Evolutionary conservation across 2,329 filamentous ascomycete species (phyloP).

Genomic region (Colletotrichum sp.): DNA sequence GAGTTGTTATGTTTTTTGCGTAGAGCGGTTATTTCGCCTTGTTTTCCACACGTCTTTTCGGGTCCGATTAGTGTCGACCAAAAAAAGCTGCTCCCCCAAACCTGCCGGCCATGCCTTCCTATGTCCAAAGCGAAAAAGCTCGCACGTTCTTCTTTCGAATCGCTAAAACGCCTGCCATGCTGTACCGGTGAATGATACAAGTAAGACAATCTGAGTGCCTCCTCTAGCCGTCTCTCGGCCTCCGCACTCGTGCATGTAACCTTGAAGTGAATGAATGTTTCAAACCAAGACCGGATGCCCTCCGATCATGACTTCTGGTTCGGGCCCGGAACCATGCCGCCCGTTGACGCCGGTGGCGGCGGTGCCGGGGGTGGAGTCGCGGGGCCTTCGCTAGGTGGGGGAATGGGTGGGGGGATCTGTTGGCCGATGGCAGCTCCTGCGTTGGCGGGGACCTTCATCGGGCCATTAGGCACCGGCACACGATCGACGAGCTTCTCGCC

Average conservation of each 20-base stretch:
- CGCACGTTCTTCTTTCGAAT: conserved; percentile 1
- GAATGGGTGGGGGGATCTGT: conserved; percentile 9
- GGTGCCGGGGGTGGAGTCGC: conserved; percentile 9
- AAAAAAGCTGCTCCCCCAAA: not conserved
- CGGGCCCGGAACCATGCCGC: not conserved
- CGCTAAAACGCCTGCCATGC: conserved; percentile 21
- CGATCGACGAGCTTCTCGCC: conserved; percentile 82
- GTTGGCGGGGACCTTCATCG: conserved; percentile 37
- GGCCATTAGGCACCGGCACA: conserved; percentile 65
- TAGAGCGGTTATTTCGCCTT: not conserved
- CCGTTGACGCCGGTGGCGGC: conserved; percentile 16
- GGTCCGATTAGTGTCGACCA: not conserved
- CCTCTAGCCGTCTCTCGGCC: not conserved
- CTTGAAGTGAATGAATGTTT: not conserved
- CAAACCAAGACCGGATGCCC: not conserved
- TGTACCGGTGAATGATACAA: conserved; percentile 18
- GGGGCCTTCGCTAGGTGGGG: conserved; percentile 7
- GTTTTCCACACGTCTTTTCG: not conserved
- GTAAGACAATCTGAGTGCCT: conserved; percentile 1
- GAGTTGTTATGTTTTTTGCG: not conserved
- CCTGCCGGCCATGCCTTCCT: not conserved
- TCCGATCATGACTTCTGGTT: conserved; percentile 11
- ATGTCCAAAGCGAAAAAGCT: not conserved
- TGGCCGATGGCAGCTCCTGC: not conserved
- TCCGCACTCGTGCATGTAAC: not conserved